These are phyloP conservation scores for Suillus fuscotomentosus DNA, from an alignment of 768 basidiomycete species.

Conservation along the genomic window DNA sequence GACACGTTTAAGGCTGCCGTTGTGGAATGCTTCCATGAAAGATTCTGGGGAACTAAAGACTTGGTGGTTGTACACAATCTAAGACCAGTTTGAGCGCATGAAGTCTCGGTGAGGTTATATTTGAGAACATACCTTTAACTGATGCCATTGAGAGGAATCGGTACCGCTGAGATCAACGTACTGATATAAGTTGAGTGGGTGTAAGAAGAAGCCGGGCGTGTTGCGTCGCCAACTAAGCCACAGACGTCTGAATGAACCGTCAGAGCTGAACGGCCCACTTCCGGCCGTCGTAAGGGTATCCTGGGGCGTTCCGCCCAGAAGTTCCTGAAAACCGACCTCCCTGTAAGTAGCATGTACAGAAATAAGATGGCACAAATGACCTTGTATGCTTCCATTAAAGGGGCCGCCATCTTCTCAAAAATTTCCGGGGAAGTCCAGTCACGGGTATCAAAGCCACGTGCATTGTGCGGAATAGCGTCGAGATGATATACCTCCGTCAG, in stretches of 20 bases:
- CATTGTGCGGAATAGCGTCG: slow-evolving; percentile 52
- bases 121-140: slow-evolving; percentile 41
- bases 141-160: slow-evolving; percentile 49
- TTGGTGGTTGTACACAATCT: slow-evolving; percentile 62
- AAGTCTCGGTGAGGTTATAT: background rate
- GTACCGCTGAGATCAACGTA: slow-evolving; percentile 58
- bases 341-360: background rate
- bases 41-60: slow-evolving; percentile 46
- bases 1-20: slow-evolving; percentile 49
- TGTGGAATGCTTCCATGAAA: slow-evolving; percentile 52
- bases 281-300: slow-evolving; percentile 49
- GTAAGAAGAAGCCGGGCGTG: slow-evolving; percentile 50
- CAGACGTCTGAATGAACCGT: slow-evolving; percentile 55
- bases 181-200: slow-evolving; percentile 53
- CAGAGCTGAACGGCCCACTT: slow-evolving; percentile 54
- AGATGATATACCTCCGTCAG: slow-evolving; percentile 53
- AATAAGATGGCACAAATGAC: slow-evolving; percentile 24
- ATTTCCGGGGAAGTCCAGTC: slow-evolving; percentile 26
- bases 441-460: slow-evolving; percentile 36
- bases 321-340: slow-evolving; percentile 32
- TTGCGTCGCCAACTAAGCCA: slow-evolving; percentile 54
- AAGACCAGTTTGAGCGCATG: background rate
- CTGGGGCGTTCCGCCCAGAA: slow-evolving; percentile 47
- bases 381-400: slow-evolving; percentile 40
- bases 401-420: slow-evolving; percentile 32